Evolutionary conservation across 1,284 basidiomycete genomes (phyloP), one percentile per base, ranked within the genome.

Genomic region (Ceratobasidium sp.): DNA sequence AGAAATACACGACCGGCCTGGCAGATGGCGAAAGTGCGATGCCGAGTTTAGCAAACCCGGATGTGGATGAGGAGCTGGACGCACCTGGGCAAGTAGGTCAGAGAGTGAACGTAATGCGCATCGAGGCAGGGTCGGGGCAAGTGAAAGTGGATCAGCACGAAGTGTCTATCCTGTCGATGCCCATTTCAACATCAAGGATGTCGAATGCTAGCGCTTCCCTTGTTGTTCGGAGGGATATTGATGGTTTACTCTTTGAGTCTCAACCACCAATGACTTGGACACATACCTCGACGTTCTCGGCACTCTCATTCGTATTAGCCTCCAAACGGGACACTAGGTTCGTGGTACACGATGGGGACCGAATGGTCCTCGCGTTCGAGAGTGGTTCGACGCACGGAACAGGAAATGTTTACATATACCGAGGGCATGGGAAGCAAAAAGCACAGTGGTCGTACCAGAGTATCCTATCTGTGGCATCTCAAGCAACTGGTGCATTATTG

Each of bases 221-320:
- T 31, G 82, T 94, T 20, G 78, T 91, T 65, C 96, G 94, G 77
- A 85, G 87, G 70, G 88, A 89, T 54, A 82, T 98, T 25, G 96
- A 98, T 75, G 96, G 95, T 0, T 82, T 88, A 0, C 79, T 92
- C 38, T 94, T 91, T 77, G 75, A 80, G 0, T 52, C 83, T 4
- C 75, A 75, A 0, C 13, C 62, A 73, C 57, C 71, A 76, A 40
- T 69, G 75, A 55, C 53, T 81, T 98, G 96, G 96, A 80, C 73
- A 45, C 96, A 98, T 77, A 78, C 79, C 1, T 83, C 86, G 10
- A 97, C 94, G 0, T 93, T 89, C 77, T 89, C 93, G 3, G 96
- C 95, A 0, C 84, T 99, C 3, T 85, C 93, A 0, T 99, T 98
- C 76, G 96, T 98, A 20, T 83, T 99, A 32, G 94, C 94, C 0